A percentile compares a stretch with the other conserved stretches of the same genome.
Evolutionary conservation across 306 rosid genomes (phyloP).

Genomic region (Chamaecrista fasciculata): DNA sequence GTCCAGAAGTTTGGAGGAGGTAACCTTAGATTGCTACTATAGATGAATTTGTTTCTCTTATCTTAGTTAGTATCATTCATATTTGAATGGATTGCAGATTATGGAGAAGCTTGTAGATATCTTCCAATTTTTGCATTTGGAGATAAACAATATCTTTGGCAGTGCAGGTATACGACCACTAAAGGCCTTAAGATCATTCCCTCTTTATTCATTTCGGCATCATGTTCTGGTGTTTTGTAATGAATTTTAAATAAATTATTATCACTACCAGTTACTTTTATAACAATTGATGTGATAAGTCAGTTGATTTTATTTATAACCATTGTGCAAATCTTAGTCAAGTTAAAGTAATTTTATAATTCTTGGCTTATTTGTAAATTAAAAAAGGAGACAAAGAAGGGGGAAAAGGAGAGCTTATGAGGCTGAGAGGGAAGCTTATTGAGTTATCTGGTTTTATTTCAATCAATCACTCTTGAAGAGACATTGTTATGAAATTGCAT

Average conservation of each 20-base stretch:
- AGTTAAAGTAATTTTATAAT: background rate
- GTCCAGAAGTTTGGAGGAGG: slow-evolving; percentile 92
- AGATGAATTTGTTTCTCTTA: slow-evolving; percentile 30
- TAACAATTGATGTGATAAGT: background rate
- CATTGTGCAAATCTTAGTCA: slow-evolving; percentile 3
- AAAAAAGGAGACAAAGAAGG: background rate
- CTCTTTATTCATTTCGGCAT: slow-evolving; percentile 1
- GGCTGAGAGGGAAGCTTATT: background rate
- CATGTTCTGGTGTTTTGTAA: background rate
- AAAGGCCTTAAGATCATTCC: background rate
- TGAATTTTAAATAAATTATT: background rate
- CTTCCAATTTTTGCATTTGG: slow-evolving; percentile 70
- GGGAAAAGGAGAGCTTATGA: background rate
- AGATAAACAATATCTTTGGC: slow-evolving; percentile 59
- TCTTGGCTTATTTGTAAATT: slow-evolving; percentile 5
- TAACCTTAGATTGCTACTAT: slow-evolving; percentile 34
- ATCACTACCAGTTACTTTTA: background rate
- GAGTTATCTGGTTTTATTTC: slow-evolving; percentile 14
- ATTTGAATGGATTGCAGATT: slow-evolving; percentile 56
- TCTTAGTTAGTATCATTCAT: slow-evolving; percentile 8
- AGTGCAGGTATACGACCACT: slow-evolving; percentile 48
- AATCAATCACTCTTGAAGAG: slow-evolving; percentile 13
- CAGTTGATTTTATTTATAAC: slow-evolving; percentile 18
- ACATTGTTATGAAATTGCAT: slow-evolving; percentile 12
- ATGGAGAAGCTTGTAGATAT: slow-evolving; percentile 87